These are phyloP conservation scores for Sporothrix brasiliensis DNA, from an alignment of 2,329 filamentous ascomycete genomes.

Conservation along the genomic window DNA sequence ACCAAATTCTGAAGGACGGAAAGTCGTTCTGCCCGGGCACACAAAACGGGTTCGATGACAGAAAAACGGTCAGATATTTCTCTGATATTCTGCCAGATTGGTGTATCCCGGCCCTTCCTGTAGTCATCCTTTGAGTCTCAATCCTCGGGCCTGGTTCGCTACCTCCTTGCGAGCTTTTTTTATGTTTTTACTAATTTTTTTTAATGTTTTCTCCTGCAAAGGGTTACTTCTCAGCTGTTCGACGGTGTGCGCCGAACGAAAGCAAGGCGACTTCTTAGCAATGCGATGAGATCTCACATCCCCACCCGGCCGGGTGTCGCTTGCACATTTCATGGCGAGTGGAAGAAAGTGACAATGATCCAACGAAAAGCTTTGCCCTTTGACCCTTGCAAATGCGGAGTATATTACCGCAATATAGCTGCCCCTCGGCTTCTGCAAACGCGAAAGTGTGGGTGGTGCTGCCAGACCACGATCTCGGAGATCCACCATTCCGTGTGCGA, in stretches of 20 bases:
- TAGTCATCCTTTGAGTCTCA: background rate
- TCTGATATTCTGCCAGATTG: background rate
- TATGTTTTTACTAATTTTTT: background rate
- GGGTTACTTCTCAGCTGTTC: background rate
- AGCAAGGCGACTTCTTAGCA: slow-evolving; percentile 1
- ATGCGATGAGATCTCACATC: background rate
- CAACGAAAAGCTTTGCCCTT: background rate
- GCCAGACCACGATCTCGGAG: slow-evolving; percentile 26
- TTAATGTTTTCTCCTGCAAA: background rate
- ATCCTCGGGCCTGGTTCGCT: background rate
- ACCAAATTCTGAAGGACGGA: background rate
- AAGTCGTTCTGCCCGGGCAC: slow-evolving; percentile 5
- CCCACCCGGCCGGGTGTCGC: background rate
- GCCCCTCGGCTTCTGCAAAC: slow-evolving; percentile 22
- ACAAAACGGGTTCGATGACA: slow-evolving; percentile 6
- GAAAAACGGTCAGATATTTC: background rate
- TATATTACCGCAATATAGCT: slow-evolving; percentile 7
- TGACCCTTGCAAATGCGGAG: background rate
- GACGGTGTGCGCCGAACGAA: background rate
- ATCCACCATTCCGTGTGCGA: slow-evolving; percentile 21
- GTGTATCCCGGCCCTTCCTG: background rate
- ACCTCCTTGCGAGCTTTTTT: background rate
- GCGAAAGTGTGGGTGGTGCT: slow-evolving; percentile 13
- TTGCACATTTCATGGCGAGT: background rate
- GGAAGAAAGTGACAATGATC: background rate